These are phyloP conservation scores for Claviceps sorghi DNA, from an alignment of 2,329 filamentous ascomycete genomes.

Conservation along the genomic window DNA sequence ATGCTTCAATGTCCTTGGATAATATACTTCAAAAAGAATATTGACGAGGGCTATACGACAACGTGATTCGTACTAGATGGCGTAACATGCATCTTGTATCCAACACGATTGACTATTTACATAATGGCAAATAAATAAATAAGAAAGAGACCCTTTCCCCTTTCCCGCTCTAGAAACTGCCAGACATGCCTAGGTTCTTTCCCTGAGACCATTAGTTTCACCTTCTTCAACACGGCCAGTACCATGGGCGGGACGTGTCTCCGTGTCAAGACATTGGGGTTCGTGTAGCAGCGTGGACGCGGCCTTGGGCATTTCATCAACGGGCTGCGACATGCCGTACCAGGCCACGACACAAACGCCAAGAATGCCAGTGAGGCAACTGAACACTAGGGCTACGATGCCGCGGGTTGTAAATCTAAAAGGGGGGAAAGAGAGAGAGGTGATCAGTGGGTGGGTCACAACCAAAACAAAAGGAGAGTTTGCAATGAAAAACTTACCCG, in stretches of 20 bases:
- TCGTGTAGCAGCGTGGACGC: conserved; percentile 6
- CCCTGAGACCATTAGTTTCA: not conserved
- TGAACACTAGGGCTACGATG: conserved; percentile 62
- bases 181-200: not conserved
- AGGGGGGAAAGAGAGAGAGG: not conserved
- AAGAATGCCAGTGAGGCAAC: conserved; percentile 50
- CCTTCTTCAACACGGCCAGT: not conserved
- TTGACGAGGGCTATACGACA: too few species aligned
- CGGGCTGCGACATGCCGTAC: conserved; percentile 34
- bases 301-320: conserved; percentile 6
- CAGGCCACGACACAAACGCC: conserved; percentile 53
- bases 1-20: too few species aligned
- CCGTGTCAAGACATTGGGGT: not conserved
- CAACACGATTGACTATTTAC: too few species aligned
- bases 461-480: not conserved
- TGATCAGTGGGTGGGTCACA: not conserved
- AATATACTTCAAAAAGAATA: too few species aligned
- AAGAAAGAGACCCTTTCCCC: not conserved
- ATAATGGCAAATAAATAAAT: too few species aligned
- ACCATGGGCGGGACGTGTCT: not conserved
- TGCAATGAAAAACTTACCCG: conserved; percentile 29
- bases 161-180: not conserved
- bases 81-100: too few species aligned
- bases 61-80: too few species aligned
- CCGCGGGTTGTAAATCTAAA: conserved; percentile 56